These are phyloP conservation scores for Houttuynia cordata DNA, from an alignment of 164 flowering plant genomes.

Conservation along the genomic window DNA sequence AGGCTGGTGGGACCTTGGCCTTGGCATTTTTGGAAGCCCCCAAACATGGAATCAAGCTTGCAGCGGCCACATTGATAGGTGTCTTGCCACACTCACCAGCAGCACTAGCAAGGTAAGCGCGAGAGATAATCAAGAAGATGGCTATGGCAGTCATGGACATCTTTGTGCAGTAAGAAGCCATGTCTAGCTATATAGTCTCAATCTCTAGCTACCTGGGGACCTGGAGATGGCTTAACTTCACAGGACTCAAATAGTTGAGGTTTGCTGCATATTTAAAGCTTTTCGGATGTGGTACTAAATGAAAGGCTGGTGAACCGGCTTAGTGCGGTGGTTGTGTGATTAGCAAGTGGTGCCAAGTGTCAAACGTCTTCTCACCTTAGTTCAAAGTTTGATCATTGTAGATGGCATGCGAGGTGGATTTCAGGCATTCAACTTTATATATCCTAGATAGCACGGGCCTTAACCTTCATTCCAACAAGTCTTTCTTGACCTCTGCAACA, in stretches of 20 bases:
- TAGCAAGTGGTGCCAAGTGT: neutral
- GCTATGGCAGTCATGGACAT: constrained; percentile 1
- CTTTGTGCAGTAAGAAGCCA: neutral
- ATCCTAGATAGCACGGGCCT: too few species aligned
- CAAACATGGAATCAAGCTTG: constrained; percentile 48
- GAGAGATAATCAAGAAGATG: constrained; percentile 18
- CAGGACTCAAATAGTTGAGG: neutral
- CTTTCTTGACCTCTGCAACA: too few species aligned
- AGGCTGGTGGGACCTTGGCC: constrained; percentile 32
- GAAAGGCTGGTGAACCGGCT: neutral
- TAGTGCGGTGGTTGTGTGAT: constrained; percentile 7
- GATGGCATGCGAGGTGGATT: too few species aligned
- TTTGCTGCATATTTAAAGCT: neutral
- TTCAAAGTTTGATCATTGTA: neutral
- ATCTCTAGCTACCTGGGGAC: neutral
- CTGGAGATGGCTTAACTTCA: too few species aligned
- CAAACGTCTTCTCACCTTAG: neutral
- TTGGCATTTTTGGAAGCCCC: constrained; percentile 23
- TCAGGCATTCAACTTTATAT: too few species aligned
- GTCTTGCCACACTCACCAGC: constrained; percentile 59
- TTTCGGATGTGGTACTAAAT: neutral
- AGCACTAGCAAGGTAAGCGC: constrained; percentile 15
- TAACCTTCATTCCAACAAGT: too few species aligned
- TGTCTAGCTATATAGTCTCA: neutral
- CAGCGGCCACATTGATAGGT: constrained; percentile 37